These are phyloP conservation scores for Cladorrhinum samala DNA, from an alignment of 495 filamentous ascomycete genomes.

Conservation along the genomic window DNA sequence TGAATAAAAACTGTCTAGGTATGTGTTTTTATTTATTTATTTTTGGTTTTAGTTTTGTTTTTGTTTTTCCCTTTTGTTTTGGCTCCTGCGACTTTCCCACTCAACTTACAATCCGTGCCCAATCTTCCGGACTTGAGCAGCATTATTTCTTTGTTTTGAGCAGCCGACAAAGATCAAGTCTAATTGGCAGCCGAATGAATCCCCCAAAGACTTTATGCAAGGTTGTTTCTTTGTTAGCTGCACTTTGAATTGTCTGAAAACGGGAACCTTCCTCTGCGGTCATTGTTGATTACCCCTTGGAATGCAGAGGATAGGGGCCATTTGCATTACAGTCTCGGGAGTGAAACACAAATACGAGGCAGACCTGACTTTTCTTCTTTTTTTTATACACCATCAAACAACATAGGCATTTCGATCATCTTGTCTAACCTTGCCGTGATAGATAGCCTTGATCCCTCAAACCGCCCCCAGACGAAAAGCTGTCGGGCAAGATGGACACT, in stretches of 20 bases:
- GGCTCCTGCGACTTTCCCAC: no score
- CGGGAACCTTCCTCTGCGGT: not conserved
- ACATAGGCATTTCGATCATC: no score
- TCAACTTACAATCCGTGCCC: not conserved
- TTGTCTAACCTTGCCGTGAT: no score
- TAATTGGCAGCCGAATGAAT: not conserved
- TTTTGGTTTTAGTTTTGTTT: no score
- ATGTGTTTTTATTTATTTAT: no score
- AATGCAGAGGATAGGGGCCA: not conserved
- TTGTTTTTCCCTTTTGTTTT: no score
- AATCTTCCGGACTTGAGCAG: not conserved
- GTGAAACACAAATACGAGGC: not conserved
- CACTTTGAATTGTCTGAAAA: not conserved
- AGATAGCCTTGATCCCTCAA: no score
- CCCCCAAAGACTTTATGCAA: not conserved
- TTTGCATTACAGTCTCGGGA: not conserved
- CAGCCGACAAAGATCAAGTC: not conserved
- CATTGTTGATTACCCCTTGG: not conserved
- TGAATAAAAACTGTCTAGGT: not conserved
- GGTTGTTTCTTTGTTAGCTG: not conserved
- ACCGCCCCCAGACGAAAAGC: no score
- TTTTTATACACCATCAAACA: not conserved
- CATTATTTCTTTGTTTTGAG: not conserved
- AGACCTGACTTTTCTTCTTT: not conserved
- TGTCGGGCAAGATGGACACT: no score